Base-by-base conservation (phyloP, 345 rosid genomes). In the Boechera stricta region DNA sequence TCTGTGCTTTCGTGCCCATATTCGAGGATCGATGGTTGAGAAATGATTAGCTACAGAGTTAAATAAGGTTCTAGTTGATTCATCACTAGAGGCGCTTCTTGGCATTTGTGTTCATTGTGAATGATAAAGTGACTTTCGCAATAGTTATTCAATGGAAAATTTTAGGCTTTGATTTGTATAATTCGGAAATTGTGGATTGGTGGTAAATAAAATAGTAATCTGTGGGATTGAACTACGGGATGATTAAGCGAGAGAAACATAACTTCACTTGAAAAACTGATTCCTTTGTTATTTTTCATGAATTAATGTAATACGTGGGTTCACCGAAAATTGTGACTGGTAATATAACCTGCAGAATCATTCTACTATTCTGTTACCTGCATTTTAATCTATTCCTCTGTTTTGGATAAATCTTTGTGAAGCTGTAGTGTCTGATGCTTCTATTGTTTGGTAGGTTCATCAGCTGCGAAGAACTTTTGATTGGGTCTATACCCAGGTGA, bases 381-480 rank as follows among this genome's bases (percentile, higher is more conserved):
- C 15, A 2, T 4, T 39, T 57, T 60, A 32, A 35, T 39, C 2
- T 38, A 10, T 7, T 18, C 9, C 31, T 60, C 31, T 63, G 31
- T 41, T 69, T 73, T 47, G 32, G 61, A 11, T 39, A 29, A 54
- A 28, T 47, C 6, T 44, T 33, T 21, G 24, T 21, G 24, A 21
- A 21, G 15, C 24, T 59, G 21, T 54, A 35, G 66, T 41, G 32
- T 77, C 69, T 84, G 79, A 81, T 72, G 64, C 21, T 75, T 59
- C 47, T 83, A 69, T 81, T 79, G 78, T 86, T 53, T 80, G 84
- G 64, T 95, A 90, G 98, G 93, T 86, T 75, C 79, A 84, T 68
- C 93, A 84, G 86, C 87, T 94, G 78, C 92, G 93, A 71, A 84
- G 90, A 81, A 85, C 93, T 62, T 87, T 87, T 71, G 90, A 87